Evolutionary conservation across 2,329 filamentous ascomycete species (phyloP).

Genomic region (Rutstroemia sp.): DNA sequence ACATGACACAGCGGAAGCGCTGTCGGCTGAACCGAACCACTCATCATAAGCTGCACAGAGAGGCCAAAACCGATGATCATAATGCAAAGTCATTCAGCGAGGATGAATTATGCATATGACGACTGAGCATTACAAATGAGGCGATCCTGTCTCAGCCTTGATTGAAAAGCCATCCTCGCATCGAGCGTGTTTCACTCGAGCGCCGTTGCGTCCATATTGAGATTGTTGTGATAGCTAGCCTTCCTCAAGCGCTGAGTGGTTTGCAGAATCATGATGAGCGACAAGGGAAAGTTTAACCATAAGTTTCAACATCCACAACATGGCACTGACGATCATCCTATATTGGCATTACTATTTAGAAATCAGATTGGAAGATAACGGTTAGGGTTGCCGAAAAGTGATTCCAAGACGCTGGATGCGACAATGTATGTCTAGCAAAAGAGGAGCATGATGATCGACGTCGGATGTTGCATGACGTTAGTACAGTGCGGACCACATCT

Average conservation of each 20-base stretch:
- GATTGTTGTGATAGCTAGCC: too few species aligned
- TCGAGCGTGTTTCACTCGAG: neutral
- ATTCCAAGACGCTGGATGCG: neutral
- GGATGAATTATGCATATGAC: constrained; percentile 27
- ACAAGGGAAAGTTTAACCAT: neutral
- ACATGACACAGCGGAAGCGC: neutral
- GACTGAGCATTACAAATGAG: neutral
- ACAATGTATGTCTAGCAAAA: neutral
- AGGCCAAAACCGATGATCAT: too few species aligned
- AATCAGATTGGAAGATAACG: neutral
- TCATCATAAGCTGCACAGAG: neutral
- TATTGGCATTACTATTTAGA: neutral
- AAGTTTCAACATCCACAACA: neutral
- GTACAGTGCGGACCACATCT: neutral
- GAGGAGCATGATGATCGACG: neutral
- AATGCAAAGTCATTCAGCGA: constrained; percentile 14
- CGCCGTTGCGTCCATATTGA: too few species aligned
- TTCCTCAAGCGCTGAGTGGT: too few species aligned
- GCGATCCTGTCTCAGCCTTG: neutral
- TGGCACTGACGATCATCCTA: neutral
- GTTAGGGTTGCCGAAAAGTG: neutral
- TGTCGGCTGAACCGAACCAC: neutral
- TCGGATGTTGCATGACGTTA: neutral
- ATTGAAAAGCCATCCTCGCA: too few species aligned
- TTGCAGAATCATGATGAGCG: neutral